phyloP scores from a whole-genome alignment of 768 basidiomycete species.

The Gyrodon lividus region DNA sequence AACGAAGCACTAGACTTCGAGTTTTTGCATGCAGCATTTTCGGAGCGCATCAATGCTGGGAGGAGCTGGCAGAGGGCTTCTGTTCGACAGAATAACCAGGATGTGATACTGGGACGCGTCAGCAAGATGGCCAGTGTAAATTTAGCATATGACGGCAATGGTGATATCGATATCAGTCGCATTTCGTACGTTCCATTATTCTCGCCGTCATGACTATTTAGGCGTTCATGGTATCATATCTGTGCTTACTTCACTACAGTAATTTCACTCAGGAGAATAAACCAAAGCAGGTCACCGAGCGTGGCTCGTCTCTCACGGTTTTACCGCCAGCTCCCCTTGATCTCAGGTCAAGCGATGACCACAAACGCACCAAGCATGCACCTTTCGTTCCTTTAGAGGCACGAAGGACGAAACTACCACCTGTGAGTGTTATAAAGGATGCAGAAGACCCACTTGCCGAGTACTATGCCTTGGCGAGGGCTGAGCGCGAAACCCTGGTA shows the following conservation, averaged over 20 bases:
- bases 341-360: conserved; percentile 3
- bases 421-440: conserved; percentile 23
- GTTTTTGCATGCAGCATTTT: conserved; percentile 49
- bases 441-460: conserved; percentile 57
- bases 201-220: background rate
- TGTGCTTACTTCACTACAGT: conserved; percentile 23
- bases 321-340: conserved; percentile 28
- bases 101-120: background rate
- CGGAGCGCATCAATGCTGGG: conserved; percentile 47
- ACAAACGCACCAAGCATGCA: conserved; percentile 1
- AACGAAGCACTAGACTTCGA: conserved; percentile 32
- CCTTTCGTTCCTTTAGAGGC: background rate
- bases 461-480: conserved; percentile 60
- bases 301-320: conserved; percentile 11
- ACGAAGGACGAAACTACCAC: conserved; percentile 6
- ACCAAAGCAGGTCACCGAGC: background rate
- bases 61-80: conserved; percentile 16
- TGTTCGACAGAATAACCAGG: conserved; percentile 1
- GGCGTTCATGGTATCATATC: conserved; percentile 7
- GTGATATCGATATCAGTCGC: conserved; percentile 42
- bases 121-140: background rate
- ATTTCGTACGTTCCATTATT: conserved; percentile 43
- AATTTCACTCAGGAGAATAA: conserved; percentile 37
- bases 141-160: conserved; percentile 14
- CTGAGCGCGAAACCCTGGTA: conserved; percentile 45